A percentile compares a stretch with the other conserved stretches of the same genome.
phyloP scores from a whole-genome alignment of 2,329 filamentous ascomycete genomes.

The Emmonsia crescens region DNA sequence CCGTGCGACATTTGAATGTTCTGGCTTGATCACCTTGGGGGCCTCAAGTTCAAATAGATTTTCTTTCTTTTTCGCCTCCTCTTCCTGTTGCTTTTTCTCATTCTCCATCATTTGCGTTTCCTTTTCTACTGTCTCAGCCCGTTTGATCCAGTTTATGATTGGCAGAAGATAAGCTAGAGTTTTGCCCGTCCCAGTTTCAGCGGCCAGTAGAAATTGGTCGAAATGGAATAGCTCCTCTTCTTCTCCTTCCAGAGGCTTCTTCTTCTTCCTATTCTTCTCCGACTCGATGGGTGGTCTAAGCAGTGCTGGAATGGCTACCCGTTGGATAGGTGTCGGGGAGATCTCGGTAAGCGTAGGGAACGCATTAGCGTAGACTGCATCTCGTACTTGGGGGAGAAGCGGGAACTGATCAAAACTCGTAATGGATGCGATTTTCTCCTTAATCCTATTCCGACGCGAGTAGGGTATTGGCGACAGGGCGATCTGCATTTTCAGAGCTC shows the following conservation, averaged over 20 bases:
- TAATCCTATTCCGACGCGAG: conserved; percentile 49
- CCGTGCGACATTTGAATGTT: conserved; percentile 60
- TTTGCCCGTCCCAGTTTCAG: conserved; percentile 95
- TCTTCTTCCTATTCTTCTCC: conserved; percentile 36
- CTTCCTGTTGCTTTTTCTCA: conserved; percentile 50
- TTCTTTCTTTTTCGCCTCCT: conserved; percentile 29
- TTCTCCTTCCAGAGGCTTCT: conserved; percentile 20
- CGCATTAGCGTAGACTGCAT: conserved; percentile 61
- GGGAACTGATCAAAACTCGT: conserved; percentile 74
- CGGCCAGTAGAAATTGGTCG: conserved; percentile 69
- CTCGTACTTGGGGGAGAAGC: conserved; percentile 59
- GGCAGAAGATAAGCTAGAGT: conserved; percentile 88
- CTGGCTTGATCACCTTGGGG: conserved; percentile 53
- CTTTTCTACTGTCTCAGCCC: conserved; percentile 55
- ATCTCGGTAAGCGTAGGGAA: conserved; percentile 64
- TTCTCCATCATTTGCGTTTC: conserved; percentile 49
- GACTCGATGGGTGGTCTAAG: conserved; percentile 29
- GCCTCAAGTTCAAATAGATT: conserved; percentile 52
- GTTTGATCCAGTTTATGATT: conserved; percentile 73
- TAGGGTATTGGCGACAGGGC: conserved; percentile 68
- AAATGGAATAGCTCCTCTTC: conserved; percentile 36
- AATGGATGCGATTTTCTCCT: conserved; percentile 52
- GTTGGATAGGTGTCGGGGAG: conserved; percentile 78
- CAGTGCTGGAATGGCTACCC: conserved; percentile 74
- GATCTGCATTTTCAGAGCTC: conserved; percentile 90